phyloP scores from a whole-genome alignment of 1,284 basidiomycete genomes.

The Trichosporon faecale region DNA sequence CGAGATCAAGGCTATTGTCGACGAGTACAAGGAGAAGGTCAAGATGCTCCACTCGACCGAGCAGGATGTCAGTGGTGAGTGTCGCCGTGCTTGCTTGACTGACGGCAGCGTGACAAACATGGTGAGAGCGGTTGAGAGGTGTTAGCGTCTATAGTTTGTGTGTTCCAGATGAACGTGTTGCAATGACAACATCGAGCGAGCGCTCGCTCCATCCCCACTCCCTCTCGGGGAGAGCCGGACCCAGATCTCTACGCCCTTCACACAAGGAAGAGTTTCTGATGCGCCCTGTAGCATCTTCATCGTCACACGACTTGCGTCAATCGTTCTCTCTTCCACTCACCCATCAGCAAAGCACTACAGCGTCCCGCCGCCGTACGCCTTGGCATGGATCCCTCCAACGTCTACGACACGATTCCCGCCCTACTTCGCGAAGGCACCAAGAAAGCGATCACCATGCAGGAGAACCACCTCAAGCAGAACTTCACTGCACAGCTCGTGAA shows the following conservation, averaged over 20 bases:
- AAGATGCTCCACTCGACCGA: neutral
- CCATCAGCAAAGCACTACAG: too few relatives aligned
- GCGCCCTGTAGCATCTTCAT: too few relatives aligned
- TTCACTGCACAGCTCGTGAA: neutral
- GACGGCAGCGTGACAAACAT: neutral
- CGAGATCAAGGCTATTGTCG: neutral
- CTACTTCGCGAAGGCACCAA: neutral
- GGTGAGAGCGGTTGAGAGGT: neutral
- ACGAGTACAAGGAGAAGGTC: neutral
- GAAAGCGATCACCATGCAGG: neutral
- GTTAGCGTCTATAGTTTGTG: neutral
- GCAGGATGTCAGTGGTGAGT: neutral
- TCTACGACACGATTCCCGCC: neutral
- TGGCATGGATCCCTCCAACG: neutral
- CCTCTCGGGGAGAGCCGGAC: too few relatives aligned
- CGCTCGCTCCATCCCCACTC: too few relatives aligned
- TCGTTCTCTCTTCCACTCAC: too few relatives aligned
- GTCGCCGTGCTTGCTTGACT: neutral
- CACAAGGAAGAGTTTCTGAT: too few relatives aligned
- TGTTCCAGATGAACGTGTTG: too few relatives aligned
- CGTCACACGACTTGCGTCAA: too few relatives aligned
- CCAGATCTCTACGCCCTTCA: too few relatives aligned
- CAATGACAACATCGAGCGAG: too few relatives aligned
- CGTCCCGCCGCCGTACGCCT: too few relatives aligned
- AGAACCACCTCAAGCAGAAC: neutral